Conservation (phyloP, 257 asterid genomes). For the Schizonepeta tenuifolia region DNA sequence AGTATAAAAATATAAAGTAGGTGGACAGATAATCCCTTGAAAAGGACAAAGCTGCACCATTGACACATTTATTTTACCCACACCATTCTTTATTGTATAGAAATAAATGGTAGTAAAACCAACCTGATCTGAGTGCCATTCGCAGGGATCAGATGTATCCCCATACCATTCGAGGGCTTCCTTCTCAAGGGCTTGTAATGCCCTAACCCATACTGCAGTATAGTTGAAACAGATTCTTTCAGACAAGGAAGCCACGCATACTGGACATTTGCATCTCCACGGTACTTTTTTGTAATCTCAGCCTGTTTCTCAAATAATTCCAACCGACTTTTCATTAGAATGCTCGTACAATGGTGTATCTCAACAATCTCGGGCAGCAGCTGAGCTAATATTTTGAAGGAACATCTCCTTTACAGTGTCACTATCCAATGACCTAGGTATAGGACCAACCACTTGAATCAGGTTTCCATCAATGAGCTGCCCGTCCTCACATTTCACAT, state of each 20-base stretch:
- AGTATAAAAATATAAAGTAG: neutral
- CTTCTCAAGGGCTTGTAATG: slow-evolving; percentile 41
- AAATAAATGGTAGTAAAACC: slow-evolving; percentile 29
- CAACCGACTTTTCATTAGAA: slow-evolving; percentile 49
- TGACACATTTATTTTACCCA: slow-evolving; percentile 14
- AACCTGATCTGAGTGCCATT: slow-evolving; percentile 76
- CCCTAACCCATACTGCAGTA: slow-evolving; percentile 70
- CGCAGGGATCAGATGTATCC: slow-evolving; percentile 76
- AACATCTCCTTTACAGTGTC: slow-evolving; percentile 53
- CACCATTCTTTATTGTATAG: neutral
- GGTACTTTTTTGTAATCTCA: slow-evolving; percentile 61
- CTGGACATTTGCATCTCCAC: slow-evolving; percentile 71
- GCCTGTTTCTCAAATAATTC: slow-evolving; percentile 80
- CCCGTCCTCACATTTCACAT: slow-evolving; percentile 41
- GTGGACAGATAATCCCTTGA: neutral
- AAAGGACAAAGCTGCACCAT: slow-evolving; percentile 14
- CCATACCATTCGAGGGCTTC: slow-evolving; percentile 53
- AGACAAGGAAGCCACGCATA: slow-evolving; percentile 95
- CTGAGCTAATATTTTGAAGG: slow-evolving; percentile 48
- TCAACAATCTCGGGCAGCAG: slow-evolving; percentile 53
- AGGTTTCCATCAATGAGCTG: slow-evolving; percentile 35
- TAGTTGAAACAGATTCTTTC: slow-evolving; percentile 47
- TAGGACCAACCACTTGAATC: slow-evolving; percentile 34
- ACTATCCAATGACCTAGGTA: slow-evolving; percentile 37
- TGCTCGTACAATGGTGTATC: slow-evolving; percentile 44